Conservation (phyloP, 345 rosid species). For the Capsella bursapastoris region DNA sequence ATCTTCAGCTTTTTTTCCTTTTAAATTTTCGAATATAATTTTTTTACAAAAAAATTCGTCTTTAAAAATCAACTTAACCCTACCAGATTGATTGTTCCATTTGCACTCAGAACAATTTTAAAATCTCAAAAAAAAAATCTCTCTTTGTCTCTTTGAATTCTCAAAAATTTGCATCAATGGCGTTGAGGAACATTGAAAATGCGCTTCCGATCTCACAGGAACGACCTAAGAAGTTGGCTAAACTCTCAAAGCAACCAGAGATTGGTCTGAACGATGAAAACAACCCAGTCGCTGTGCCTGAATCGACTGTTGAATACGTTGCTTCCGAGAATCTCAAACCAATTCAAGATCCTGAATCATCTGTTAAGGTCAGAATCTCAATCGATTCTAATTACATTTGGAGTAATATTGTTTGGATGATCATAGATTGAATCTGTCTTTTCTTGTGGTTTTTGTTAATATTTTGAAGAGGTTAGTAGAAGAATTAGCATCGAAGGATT, state of each 20-base stretch:
- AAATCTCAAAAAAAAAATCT: neutral
- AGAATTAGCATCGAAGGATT: slow-evolving; percentile 76
- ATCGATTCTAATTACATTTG: neutral
- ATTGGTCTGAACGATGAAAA: slow-evolving; percentile 61
- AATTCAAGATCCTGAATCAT: slow-evolving; percentile 56
- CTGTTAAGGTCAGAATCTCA: slow-evolving; percentile 52
- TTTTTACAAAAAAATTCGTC: neutral
- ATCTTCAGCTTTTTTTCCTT: slow-evolving; percentile 3
- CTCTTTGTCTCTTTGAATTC: slow-evolving; percentile 12
- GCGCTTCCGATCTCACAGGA: slow-evolving; percentile 67
- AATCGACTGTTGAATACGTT: slow-evolving; percentile 61
- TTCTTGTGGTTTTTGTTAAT: neutral
- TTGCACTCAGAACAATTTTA: neutral
- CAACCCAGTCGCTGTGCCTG: slow-evolving; percentile 52
- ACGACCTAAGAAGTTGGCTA: slow-evolving; percentile 71
- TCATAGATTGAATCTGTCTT: neutral
- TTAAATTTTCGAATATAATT: slow-evolving; percentile 3
- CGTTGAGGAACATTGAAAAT: slow-evolving; percentile 82
- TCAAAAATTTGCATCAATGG: slow-evolving; percentile 52
- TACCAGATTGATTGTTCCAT: slow-evolving; percentile 19
- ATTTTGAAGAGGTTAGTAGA: slow-evolving; percentile 55
- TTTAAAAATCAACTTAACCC: slow-evolving; percentile 33
- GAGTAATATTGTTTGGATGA: neutral
- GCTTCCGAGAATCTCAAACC: slow-evolving; percentile 67
- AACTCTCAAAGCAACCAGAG: slow-evolving; percentile 52